Evolutionary conservation across 768 basidiomycete genomes (phyloP).

Genomic region (Trametes villosa): DNA sequence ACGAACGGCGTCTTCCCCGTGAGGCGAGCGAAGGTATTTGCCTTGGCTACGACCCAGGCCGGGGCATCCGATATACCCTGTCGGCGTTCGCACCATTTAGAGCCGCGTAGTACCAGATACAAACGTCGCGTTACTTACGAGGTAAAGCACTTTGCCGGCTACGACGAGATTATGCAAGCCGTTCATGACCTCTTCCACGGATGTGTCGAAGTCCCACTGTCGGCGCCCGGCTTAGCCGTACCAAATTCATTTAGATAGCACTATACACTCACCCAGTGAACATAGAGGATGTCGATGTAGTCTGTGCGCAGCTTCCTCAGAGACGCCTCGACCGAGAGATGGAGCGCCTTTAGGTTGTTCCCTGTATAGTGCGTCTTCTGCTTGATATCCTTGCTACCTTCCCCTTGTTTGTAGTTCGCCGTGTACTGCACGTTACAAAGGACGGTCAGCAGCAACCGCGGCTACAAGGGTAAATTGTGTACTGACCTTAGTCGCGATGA

Average conservation of each 20-base stretch:
- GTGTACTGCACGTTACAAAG: slow-evolving; percentile 26
- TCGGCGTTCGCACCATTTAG: not conserved
- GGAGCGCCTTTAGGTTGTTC: slow-evolving; percentile 45
- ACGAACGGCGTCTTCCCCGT: slow-evolving; percentile 43
- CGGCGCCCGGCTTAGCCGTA: not conserved
- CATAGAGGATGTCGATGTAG: slow-evolving; percentile 52
- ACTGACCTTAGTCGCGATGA: slow-evolving; percentile 27
- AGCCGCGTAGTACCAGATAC: not conserved
- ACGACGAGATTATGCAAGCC: slow-evolving; percentile 54
- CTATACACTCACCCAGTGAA: slow-evolving; percentile 37
- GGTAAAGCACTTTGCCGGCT: slow-evolving; percentile 50
- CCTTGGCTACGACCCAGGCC: slow-evolving; percentile 42
- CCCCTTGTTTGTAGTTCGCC: slow-evolving; percentile 28
- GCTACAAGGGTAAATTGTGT: too few relatives aligned
- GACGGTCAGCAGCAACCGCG: too few relatives aligned
- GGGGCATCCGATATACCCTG: slow-evolving; percentile 37
- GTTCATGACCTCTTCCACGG: slow-evolving; percentile 61
- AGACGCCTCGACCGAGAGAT: slow-evolving; percentile 37
- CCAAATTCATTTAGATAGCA: too few relatives aligned
- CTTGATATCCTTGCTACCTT: slow-evolving; percentile 18
- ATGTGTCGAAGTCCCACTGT: slow-evolving; percentile 57
- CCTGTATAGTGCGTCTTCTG: slow-evolving; percentile 38
- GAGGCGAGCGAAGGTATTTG: slow-evolving; percentile 45
- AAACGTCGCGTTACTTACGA: slow-evolving; percentile 20
- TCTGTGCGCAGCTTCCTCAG: slow-evolving; percentile 47